These are phyloP conservation scores for Dipteronia sinensis DNA, from an alignment of 345 rosid species.

Conservation along the genomic window DNA sequence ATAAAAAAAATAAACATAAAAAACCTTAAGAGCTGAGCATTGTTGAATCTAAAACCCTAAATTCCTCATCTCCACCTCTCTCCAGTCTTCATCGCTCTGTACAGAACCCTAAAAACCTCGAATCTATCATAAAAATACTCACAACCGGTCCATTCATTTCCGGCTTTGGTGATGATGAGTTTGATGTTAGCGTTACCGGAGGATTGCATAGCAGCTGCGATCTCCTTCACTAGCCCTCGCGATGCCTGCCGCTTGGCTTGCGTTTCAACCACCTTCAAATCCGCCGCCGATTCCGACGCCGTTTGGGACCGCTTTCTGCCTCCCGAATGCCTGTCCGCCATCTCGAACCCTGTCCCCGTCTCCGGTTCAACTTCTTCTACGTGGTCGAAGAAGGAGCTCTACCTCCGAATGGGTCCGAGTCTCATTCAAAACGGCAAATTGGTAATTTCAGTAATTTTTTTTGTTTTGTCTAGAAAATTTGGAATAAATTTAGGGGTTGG, in stretches of 20 bases:
- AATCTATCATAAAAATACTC: no score
- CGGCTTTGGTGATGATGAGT: not conserved
- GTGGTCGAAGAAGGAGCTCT: conserved; percentile 53
- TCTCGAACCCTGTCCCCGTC: no score
- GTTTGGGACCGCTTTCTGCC: conserved; percentile 70
- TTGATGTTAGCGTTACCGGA: conserved; percentile 35
- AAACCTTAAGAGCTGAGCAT: no score
- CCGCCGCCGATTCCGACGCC: conserved; percentile 52
- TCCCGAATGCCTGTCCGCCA: conserved; percentile 35
- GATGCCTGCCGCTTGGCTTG: conserved; percentile 49
- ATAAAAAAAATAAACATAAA: no score
- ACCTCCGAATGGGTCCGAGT: conserved; percentile 33
- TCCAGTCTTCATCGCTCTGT: no score
- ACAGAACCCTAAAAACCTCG: no score
- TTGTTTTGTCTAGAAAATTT: not conserved
- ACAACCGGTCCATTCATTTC: no score
- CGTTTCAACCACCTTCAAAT: conserved; percentile 49
- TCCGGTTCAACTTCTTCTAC: not conserved
- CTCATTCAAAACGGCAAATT: conserved; percentile 55
- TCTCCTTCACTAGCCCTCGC: conserved; percentile 49
- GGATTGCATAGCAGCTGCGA: conserved; percentile 47
- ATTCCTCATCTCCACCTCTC: no score
- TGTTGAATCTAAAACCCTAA: no score
- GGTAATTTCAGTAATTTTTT: conserved; percentile 32
- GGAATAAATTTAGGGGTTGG: not conserved